Evolutionary conservation across 306 rosid genomes (phyloP).

Genomic region (Biancaea sappan): DNA sequence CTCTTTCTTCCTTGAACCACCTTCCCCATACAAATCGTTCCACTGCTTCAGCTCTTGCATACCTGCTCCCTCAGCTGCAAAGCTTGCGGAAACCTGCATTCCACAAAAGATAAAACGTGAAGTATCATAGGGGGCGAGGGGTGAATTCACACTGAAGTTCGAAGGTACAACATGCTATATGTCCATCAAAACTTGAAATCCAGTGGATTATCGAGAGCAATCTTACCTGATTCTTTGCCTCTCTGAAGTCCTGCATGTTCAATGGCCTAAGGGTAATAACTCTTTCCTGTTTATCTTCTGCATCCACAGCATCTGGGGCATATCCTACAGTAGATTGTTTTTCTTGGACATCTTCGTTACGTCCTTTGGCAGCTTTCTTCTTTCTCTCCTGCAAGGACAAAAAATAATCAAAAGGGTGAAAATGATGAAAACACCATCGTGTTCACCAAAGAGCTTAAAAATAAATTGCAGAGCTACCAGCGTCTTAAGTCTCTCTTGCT

Average conservation of each 20-base stretch:
- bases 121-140: not conserved
- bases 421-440: constrained; percentile 13
- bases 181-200: not conserved
- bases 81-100: constrained; percentile 85
- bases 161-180: not conserved
- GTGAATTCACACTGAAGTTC: not conserved
- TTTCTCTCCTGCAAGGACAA: constrained; percentile 59
- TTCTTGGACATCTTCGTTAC: constrained; percentile 26
- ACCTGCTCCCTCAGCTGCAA: constrained; percentile 80
- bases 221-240: constrained; percentile 77
- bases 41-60: constrained; percentile 92
- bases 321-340: not conserved
- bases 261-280: constrained; percentile 77
- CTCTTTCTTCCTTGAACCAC: constrained; percentile 89
- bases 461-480: constrained; percentile 44
- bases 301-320: constrained; percentile 34
- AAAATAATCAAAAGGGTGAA: not conserved
- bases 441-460: constrained; percentile 1
- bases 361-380: constrained; percentile 46
- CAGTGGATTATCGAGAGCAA: not conserved
- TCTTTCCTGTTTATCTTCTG: constrained; percentile 51
- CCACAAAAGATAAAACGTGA: constrained; percentile 25
- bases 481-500: constrained; percentile 77
- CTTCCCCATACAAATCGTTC: constrained; percentile 89
- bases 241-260: constrained; percentile 81